Conservation (phyloP, 2,329 filamentous ascomycete species). For the Trichoderma endophyticum region DNA sequence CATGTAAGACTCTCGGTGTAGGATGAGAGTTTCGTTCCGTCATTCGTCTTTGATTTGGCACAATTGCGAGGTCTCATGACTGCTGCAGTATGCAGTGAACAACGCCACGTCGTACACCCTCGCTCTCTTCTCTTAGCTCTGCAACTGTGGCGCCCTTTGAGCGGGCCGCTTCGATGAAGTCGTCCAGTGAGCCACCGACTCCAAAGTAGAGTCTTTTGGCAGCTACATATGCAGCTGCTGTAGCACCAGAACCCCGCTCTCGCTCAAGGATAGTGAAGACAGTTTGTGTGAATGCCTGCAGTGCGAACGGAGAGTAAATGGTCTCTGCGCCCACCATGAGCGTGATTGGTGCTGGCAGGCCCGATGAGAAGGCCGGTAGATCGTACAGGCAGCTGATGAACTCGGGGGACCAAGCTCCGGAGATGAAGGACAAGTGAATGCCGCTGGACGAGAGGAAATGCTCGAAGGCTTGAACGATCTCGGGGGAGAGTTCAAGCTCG, state of each 20-base stretch:
- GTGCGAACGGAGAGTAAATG: constrained; percentile 74
- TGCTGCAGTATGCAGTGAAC: constrained; percentile 46
- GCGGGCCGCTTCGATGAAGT: constrained; percentile 58
- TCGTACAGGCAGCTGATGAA: constrained; percentile 59
- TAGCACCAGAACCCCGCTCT: constrained; percentile 38
- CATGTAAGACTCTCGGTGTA: no score
- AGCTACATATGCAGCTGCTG: constrained; percentile 62
- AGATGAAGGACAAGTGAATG: constrained; percentile 64
- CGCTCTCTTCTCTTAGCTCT: constrained; percentile 55
- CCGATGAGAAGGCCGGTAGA: constrained; percentile 19
- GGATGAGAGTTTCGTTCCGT: not conserved
- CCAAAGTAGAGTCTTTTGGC: constrained; percentile 83
- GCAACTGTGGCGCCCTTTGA: constrained; percentile 48
- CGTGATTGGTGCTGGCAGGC: constrained; percentile 28
- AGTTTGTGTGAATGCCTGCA: constrained; percentile 65
- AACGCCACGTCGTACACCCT: constrained; percentile 60
- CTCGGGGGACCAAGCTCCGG: constrained; percentile 68
- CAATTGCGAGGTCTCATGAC: not conserved
- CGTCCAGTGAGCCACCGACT: constrained; percentile 76
- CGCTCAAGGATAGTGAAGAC: constrained; percentile 56
- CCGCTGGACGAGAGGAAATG: constrained; percentile 46
- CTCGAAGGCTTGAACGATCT: constrained; percentile 58
- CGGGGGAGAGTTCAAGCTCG: constrained; percentile 62
- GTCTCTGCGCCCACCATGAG: constrained; percentile 74
- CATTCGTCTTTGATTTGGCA: not conserved